Base-by-base conservation (phyloP, 225 moss, liverwort and hornwort genomes). In the Thuidium tamariscinum region DNA sequence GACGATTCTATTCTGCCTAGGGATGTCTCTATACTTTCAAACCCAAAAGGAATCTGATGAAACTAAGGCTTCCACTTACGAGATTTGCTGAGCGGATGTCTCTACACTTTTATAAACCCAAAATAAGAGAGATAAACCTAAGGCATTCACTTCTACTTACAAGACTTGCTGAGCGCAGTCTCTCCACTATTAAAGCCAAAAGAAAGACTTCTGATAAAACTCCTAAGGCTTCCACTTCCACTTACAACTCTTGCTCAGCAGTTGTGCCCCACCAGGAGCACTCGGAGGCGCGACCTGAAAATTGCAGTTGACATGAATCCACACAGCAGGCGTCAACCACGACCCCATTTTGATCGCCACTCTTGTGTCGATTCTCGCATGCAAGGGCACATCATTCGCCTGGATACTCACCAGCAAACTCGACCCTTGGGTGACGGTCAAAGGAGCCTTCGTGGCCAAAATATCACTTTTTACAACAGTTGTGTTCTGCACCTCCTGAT, bases 141-240 rank as follows among this genome's bases (percentile, higher is more conserved):
- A 49, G 21, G n/a, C 49, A 21, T 75, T 34, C 75, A 21, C 13
- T 51, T 21, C 8, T 6, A 46, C 72, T 46, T 72, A 11, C 75
- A 52, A 75, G n/a, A 75, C 54, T 48, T 71, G 68, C 63, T 46
- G 68, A 49, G 49, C 34, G 60, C 30, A 44, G 59, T 74, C 15
- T 68, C 18, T 26, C 29, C 20, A 62, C 26, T 37, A 64, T 80
- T 36, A 42, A 60, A 80, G 48, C 74, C 63, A 14, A 39, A 66
- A 57, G 36, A 60, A 80, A 52, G 22, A 39, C 15, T 23, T 16
- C 37, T 37, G 48, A 80, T 36, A 15, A 42, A 34, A 51, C 51
- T 14, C 51, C 81, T 77, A 92, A 37, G 88, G 84, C 30, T 82
- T 90, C 93, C 93, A 90, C 68, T 92, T 92, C 93, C 92, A 93